Base-by-base conservation (phyloP, 345 rosid genomes). In the Citrus medica region DNA sequence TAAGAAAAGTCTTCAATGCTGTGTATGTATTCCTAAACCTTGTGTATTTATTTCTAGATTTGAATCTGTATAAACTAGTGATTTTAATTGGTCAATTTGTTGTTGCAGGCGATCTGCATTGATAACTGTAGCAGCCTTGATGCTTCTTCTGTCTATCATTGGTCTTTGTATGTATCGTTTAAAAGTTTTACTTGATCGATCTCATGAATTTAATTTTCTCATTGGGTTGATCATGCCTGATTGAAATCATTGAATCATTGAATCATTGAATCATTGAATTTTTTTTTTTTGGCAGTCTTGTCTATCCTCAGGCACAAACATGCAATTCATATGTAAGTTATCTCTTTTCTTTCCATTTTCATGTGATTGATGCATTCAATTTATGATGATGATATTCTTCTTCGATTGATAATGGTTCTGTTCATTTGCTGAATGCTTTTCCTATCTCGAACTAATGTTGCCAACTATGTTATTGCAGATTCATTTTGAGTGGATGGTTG, bases 401-500 rank as follows among this genome's bases (percentile, higher is more conserved):
- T 42, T 62, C 35, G 1, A 27, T 58, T 8, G 16, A 19, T 40
- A 62, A 74, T 62, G 62, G 1, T 61, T 16, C 4, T 30, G 42
- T 51, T 37, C 48, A 46, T 46, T 46, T 46, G 28, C 61, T 5
- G 22, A 32, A 35, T 48, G 37, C 10, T 62, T 55, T 79, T 67
- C 9, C 33, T 42, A 14, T 70, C 35, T 67, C 25, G 71, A 37
- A 67, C 82, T 79, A 38, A 82, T 22, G 13, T 67, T 67, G 25
- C 55, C 32, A 16, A n/a, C 2, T 53, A 51, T 82, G 51, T 81
- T 46, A 4, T 74, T 86, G 83, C 87, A 95, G 97, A 89, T 91
- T 95, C 53, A 88, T 95, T 2, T 81, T 86, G 79, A 93, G 97
- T 19, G 98, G 98, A 82, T 95, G 98, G 98, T 83, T 95, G 64